Conservation (phyloP, 331 rosid species). For the Telfairia occidentalis region DNA sequence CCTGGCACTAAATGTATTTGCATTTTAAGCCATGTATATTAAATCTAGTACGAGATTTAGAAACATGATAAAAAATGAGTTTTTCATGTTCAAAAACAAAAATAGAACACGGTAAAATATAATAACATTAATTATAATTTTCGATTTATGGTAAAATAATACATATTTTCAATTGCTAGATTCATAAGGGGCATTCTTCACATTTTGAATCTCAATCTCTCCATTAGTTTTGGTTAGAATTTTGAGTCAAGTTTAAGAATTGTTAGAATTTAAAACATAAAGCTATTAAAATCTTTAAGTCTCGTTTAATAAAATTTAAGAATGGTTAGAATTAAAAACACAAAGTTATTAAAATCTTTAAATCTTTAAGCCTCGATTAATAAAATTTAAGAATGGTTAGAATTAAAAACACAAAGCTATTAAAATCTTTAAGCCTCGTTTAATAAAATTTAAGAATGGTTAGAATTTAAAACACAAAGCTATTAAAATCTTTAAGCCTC, state of each 20-base stretch:
- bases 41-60: background rate
- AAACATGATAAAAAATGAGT: background rate
- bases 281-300: background rate
- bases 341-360: background rate
- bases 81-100: background rate
- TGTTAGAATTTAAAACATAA: background rate
- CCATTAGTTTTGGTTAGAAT: background rate
- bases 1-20: background rate
- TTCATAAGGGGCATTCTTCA: background rate
- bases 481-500: no score
- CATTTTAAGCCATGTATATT: background rate
- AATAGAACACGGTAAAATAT: background rate
- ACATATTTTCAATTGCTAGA: background rate
- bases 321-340: background rate
- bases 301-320: no score
- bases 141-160: background rate
- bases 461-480: no score
- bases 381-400: no score
- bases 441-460: no score
- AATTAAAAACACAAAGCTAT: no score
- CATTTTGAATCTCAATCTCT: background rate
- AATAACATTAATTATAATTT: background rate
- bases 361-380: no score
- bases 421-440: no score
- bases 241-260: background rate